phyloP scores from a whole-genome alignment of 192 early-diverging fungal species.

The Coemansia sp. region DNA sequence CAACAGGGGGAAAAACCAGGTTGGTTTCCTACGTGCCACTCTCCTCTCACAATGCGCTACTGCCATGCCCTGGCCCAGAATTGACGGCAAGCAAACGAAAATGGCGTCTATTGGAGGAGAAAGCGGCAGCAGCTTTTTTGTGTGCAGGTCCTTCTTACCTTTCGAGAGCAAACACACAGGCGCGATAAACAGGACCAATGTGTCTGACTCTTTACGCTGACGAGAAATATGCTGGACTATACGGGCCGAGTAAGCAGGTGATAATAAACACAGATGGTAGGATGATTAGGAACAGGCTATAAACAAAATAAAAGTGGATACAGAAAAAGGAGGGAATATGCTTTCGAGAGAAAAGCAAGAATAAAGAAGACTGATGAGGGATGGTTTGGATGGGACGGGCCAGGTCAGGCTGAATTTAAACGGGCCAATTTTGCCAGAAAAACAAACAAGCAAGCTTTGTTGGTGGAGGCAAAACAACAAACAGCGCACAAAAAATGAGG shows the following conservation, averaged over 20 bases:
- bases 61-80: too few relatives aligned
- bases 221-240: not conserved
- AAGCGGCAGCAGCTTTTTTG: too few relatives aligned
- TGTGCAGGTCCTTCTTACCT: not conserved
- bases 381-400: not conserved
- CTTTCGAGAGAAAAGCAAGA: not conserved
- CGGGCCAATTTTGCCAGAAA: not conserved
- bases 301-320: not conserved
- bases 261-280: not conserved
- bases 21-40: too few relatives aligned
- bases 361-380: not conserved
- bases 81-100: not conserved
- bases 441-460: not conserved
- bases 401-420: conserved; percentile 1
- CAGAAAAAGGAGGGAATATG: not conserved
- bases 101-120: not conserved
- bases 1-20: not conserved
- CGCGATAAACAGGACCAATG: too few relatives aligned
- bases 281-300: not conserved
- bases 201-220: too few relatives aligned
- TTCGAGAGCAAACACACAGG: not conserved
- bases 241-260: not conserved
- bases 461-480: conserved; percentile 1
- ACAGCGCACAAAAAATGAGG: not conserved
- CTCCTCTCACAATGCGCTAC: too few relatives aligned